Percentiles rank a stretch among this genome's conserved stretches.
These are phyloP conservation scores for Actinomortierella ambigua DNA, from an alignment of 371 early-diverging fungal species.

Conservation along the genomic window DNA sequence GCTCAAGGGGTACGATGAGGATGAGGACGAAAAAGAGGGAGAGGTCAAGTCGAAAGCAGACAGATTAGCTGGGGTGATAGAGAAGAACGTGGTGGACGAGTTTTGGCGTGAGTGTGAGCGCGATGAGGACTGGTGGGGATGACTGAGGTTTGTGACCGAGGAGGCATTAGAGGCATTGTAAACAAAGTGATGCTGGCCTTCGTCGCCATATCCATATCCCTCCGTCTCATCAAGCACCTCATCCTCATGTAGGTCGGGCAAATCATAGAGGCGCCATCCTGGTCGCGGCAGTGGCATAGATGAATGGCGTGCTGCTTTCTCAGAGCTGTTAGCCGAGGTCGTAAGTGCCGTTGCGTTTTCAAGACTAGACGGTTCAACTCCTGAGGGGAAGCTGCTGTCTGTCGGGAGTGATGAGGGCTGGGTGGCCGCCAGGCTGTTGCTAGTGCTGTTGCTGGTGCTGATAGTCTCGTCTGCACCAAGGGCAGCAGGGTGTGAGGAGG, in stretches of 20 bases:
- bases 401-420: constrained; percentile 33
- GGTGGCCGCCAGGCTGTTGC: no score
- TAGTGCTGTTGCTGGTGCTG: background rate
- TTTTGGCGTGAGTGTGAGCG: no score
- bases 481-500: constrained; percentile 12
- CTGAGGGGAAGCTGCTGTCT: constrained; percentile 18
- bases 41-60: no score
- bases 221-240: constrained; percentile 7
- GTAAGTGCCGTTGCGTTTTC: constrained; percentile 1
- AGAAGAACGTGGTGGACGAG: no score
- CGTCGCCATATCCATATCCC: constrained; percentile 5
- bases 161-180: constrained; percentile 42
- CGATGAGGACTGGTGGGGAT: constrained; percentile 2
- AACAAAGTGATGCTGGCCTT: no score
- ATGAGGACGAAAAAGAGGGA: no score
- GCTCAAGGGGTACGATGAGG: no score
- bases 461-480: constrained; percentile 2
- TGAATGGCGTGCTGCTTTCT: constrained; percentile 27
- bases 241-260: constrained; percentile 15
- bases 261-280: constrained; percentile 36
- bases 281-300: constrained; percentile 41
- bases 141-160: constrained; percentile 27
- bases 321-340: background rate
- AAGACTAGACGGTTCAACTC: constrained; percentile 5
- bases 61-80: no score